Conservation (phyloP, 768 basidiomycete genomes). For the Russula griseocarnosa region DNA sequence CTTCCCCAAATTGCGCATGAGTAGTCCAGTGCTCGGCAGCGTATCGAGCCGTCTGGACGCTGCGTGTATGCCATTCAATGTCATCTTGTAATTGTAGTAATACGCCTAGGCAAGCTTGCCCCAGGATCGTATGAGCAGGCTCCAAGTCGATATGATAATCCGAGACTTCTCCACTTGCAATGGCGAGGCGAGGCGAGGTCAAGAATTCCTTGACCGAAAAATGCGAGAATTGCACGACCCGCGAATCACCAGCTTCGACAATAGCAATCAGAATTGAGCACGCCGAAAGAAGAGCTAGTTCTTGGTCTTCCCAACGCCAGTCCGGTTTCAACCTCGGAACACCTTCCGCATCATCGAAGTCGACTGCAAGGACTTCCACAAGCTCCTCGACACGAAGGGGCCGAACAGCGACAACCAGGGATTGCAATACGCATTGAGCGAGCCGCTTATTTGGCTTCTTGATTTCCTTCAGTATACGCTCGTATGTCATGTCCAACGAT, state of each 20-base stretch:
- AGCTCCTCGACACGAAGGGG: conserved; percentile 3
- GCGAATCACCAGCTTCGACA: no score
- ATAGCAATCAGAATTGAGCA: neutral
- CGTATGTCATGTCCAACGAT: neutral
- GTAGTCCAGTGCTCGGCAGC: neutral
- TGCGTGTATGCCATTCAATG: neutral
- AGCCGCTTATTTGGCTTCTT: neutral
- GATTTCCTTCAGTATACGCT: neutral
- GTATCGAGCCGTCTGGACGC: neutral
- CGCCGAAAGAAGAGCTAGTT: neutral
- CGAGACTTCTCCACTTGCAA: neutral
- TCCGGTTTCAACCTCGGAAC: neutral
- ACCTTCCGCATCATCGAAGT: neutral
- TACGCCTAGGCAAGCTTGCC: neutral
- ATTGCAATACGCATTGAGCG: neutral
- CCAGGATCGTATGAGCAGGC: neutral
- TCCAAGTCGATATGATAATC: neutral
- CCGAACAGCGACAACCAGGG: neutral
- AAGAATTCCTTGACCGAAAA: conserved; percentile 1
- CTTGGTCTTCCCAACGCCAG: neutral
- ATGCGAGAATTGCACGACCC: neutral
- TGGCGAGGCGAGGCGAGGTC: neutral
- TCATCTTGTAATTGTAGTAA: neutral
- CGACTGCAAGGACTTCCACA: neutral
- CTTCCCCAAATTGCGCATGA: neutral